These are phyloP conservation scores for Pestalotiopsis sp. DNA, from an alignment of 2,329 filamentous ascomycete species.

Conservation along the genomic window DNA sequence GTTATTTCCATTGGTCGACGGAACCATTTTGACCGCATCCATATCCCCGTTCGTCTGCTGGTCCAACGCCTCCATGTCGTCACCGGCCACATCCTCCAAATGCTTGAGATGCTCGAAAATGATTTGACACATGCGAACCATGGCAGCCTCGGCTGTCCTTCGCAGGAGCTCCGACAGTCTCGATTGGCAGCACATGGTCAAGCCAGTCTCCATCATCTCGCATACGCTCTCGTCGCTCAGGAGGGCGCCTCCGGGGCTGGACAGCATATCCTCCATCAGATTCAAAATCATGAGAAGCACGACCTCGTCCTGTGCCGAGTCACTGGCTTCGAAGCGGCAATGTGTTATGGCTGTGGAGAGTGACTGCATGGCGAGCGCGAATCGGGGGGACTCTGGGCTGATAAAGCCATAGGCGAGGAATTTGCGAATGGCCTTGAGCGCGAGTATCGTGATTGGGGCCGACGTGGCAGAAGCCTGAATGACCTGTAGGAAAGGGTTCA, in stretches of 20 bases:
- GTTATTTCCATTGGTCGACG: conserved; percentile 67
- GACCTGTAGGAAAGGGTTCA: conserved; percentile 94
- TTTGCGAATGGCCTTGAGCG: conserved; percentile 90
- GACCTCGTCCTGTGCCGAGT: conserved; percentile 92
- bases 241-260: conserved; percentile 86
- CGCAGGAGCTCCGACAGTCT: conserved; percentile 88
- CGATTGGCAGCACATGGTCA: conserved; percentile 96
- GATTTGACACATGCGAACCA: conserved; percentile 99
- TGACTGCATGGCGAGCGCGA: conserved; percentile 90
- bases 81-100: conserved; percentile 74
- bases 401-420: conserved; percentile 96
- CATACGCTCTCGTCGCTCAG: conserved; percentile 98
- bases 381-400: conserved; percentile 78
- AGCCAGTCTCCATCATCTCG: conserved; percentile 97
- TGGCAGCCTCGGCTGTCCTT: conserved; percentile 90
- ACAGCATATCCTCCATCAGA: conserved; percentile 98
- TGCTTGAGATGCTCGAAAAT: conserved; percentile 94
- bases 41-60: conserved; percentile 68
- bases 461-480: conserved; percentile 96
- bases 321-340: conserved; percentile 95
- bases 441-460: conserved; percentile 92
- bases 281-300: conserved; percentile 93
- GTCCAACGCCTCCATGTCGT: conserved; percentile 67
- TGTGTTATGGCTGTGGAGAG: conserved; percentile 95
- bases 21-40: conserved; percentile 82